Conservation (phyloP, 495 filamentous ascomycete species). For the Penicillium dipodomyicola region DNA sequence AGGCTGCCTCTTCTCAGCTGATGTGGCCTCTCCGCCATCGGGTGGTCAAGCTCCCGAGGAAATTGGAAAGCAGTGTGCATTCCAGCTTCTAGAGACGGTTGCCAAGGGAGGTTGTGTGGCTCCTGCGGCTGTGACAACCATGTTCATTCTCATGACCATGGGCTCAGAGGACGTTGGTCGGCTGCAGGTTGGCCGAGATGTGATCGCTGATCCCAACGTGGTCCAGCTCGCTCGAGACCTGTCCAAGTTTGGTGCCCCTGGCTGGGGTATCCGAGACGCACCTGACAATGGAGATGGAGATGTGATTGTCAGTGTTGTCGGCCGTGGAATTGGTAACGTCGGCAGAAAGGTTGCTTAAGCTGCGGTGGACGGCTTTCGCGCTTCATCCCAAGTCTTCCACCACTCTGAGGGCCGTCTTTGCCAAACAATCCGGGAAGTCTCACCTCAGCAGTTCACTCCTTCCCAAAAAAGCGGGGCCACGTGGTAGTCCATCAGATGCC, state of each 20-base stretch:
- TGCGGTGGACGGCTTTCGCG: background rate
- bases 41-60: constrained; percentile 87
- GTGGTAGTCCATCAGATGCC: constrained; percentile 5
- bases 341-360: constrained; percentile 85
- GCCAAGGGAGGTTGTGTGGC: constrained; percentile 79
- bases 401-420: constrained; percentile 2
- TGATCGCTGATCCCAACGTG: constrained; percentile 73
- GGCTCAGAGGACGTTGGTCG: constrained; percentile 73
- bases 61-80: constrained; percentile 81
- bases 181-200: constrained; percentile 60
- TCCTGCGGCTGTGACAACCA: constrained; percentile 61
- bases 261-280: constrained; percentile 81
- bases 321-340: constrained; percentile 91
- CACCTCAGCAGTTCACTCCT: background rate
- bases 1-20: constrained; percentile 80
- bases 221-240: constrained; percentile 80
- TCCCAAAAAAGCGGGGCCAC: background rate
- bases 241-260: constrained; percentile 76
- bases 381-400: constrained; percentile 6
- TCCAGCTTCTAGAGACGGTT: constrained; percentile 82
- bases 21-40: constrained; percentile 73
- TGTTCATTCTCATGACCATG: constrained; percentile 95
- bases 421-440: constrained; percentile 1
- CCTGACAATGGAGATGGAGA: constrained; percentile 63
- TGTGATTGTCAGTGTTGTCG: constrained; percentile 87